A percentile compares a stretch with the other conserved stretches of the same genome.
Conservation (phyloP, 208 protist species). For the Wallacemonas sp. region DNA sequence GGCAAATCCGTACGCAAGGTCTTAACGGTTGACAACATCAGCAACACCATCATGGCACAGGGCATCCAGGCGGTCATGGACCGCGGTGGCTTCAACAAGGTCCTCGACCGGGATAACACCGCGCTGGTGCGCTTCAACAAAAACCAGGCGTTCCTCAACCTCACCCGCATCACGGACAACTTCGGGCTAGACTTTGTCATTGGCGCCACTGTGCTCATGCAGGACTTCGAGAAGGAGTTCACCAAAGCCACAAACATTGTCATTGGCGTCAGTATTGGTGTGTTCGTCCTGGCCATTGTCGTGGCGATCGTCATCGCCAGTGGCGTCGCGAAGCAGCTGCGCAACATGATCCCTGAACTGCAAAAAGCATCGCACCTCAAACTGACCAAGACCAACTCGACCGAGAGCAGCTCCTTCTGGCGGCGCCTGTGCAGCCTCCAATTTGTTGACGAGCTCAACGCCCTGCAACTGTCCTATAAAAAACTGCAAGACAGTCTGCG, state of each 20-base stretch:
- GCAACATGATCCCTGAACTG: constrained; percentile 51
- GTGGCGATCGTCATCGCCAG: constrained; percentile 44
- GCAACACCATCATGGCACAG: constrained; percentile 37
- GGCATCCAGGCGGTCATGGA: constrained; percentile 30
- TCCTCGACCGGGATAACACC: constrained; percentile 22
- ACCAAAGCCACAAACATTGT: constrained; percentile 35
- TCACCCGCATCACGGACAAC: constrained; percentile 54
- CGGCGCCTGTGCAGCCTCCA: constrained; percentile 27
- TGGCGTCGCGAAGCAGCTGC: constrained; percentile 44
- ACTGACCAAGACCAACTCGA: constrained; percentile 31
- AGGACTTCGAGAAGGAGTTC: constrained; percentile 63
- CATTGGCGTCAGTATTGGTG: constrained; percentile 39
- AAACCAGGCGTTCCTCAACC: constrained; percentile 36
- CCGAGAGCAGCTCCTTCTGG: constrained; percentile 13
- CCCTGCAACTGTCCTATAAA: constrained; percentile 41
- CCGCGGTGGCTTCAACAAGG: constrained; percentile 20
- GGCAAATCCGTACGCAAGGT: constrained; percentile 14
- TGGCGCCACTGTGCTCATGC: constrained; percentile 42
- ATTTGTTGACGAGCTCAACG: constrained; percentile 45
- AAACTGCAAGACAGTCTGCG: constrained; percentile 40
- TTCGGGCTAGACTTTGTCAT: constrained; percentile 63
- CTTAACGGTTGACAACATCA: constrained; percentile 37
- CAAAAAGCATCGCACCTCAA: constrained; percentile 55
- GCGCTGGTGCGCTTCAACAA: constrained; percentile 37
- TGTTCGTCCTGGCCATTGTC: constrained; percentile 46